Conservation (phyloP, 73 alveolate genomes). For the Effrenium voratum region DNA sequence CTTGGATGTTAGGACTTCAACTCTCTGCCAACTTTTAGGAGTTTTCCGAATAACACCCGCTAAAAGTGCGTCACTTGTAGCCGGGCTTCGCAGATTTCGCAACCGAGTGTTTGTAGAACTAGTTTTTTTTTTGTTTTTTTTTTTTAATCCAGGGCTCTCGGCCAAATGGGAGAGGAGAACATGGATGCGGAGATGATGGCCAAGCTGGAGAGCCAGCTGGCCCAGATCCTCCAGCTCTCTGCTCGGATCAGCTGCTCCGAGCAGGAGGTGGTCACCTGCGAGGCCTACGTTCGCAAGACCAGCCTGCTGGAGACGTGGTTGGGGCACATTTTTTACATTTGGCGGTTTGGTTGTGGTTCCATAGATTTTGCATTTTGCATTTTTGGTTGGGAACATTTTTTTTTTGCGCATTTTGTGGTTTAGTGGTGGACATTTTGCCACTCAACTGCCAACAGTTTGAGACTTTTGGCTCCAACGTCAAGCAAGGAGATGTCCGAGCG, state of each 20-base stretch:
- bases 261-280: slow-evolving; percentile 94
- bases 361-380: background rate
- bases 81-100: too few species aligned
- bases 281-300: slow-evolving; percentile 90
- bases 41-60: too few species aligned
- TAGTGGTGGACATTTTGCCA: background rate
- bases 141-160: too few species aligned
- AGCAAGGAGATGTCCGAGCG: background rate
- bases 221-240: slow-evolving; percentile 64
- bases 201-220: slow-evolving; percentile 17
- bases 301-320: slow-evolving; percentile 58
- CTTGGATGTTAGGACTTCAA: too few species aligned
- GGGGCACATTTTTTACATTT: background rate
- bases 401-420: background rate
- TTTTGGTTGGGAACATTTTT: background rate
- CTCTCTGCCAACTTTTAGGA: too few species aligned
- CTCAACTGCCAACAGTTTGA: background rate
- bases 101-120: too few species aligned
- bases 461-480: background rate
- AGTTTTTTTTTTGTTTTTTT: too few species aligned
- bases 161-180: too few species aligned
- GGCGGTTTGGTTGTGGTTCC: background rate
- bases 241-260: slow-evolving; percentile 74
- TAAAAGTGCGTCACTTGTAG: too few species aligned
- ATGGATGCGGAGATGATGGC: slow-evolving; percentile 32